Evolutionary conservation across 768 basidiomycete genomes (phyloP).

Genomic region (Kwoniella dendrophila): DNA sequence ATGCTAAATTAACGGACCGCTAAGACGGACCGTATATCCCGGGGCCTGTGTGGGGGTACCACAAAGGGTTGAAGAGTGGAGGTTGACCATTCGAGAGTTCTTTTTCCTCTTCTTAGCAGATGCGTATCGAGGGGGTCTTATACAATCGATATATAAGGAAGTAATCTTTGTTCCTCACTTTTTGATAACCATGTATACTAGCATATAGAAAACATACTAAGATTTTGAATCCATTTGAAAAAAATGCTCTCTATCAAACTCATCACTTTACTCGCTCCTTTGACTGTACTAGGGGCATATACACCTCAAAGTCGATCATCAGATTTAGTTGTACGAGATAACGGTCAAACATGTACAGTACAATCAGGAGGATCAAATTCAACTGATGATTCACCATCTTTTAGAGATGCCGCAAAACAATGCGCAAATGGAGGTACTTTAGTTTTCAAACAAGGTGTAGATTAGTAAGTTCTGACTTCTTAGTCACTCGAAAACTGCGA

Average conservation of each 20-base stretch:
- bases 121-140: no score
- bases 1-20: no score
- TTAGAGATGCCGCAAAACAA: conserved; percentile 30
- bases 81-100: no score
- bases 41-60: no score
- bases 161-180: no score
- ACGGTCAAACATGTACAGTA: conserved; percentile 11
- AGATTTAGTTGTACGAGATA: not conserved
- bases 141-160: no score
- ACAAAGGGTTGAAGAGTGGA: no score
- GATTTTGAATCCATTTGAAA: not conserved
- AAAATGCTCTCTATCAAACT: conserved; percentile 7
- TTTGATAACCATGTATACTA: no score
- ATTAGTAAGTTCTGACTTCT: conserved; percentile 35
- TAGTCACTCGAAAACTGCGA: no score
- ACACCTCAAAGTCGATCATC: conserved; percentile 8
- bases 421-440: conserved; percentile 34
- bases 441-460: conserved; percentile 32
- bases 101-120: no score
- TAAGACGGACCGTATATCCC: no score
- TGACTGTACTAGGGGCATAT: conserved; percentile 4
- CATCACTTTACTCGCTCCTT: conserved; percentile 1
- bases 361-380: conserved; percentile 19
- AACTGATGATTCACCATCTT: conserved; percentile 35
- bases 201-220: no score